A percentile compares a stretch with the other conserved stretches of the same genome.
Evolutionary conservation across 1,284 basidiomycete species (phyloP).

Genomic region (Peniophora sp.): DNA sequence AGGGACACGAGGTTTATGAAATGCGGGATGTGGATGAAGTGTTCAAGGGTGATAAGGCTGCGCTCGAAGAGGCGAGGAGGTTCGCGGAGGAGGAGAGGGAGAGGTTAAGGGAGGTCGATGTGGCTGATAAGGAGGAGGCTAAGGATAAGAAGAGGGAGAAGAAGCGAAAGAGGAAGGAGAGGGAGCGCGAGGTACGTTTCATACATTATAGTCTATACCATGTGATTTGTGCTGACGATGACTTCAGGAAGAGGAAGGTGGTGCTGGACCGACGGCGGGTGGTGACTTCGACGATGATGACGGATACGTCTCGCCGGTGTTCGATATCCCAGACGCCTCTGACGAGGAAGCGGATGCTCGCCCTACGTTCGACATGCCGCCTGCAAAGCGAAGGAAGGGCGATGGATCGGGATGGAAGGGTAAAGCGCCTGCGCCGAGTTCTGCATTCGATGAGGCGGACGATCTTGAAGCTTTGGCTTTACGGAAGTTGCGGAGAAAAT

Average conservation of each 20-base stretch:
- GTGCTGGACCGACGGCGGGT: slow-evolving; percentile 23
- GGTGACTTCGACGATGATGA: slow-evolving; percentile 45
- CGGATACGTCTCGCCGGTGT: slow-evolving; percentile 67
- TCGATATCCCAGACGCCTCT: slow-evolving; percentile 46
- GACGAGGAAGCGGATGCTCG: slow-evolving; percentile 29
- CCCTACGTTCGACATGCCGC: slow-evolving; percentile 25
- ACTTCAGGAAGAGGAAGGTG: slow-evolving; percentile 13
- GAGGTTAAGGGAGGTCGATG: slow-evolving; percentile 67
- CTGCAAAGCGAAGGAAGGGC: slow-evolving; percentile 27
- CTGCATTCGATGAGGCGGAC: slow-evolving; percentile 22
- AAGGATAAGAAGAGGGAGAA: slow-evolving; percentile 85
- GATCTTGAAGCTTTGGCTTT: slow-evolving; percentile 50
- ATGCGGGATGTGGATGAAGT: slow-evolving; percentile 68
- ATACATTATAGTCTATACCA: slow-evolving; percentile 1
- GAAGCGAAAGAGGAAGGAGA: slow-evolving; percentile 78
- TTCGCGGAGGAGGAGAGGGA: slow-evolving; percentile 71
- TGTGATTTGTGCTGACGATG: slow-evolving; percentile 1
- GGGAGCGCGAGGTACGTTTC: slow-evolving; percentile 59
- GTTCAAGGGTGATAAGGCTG: slow-evolving; percentile 38
- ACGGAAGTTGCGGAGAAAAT: slow-evolving; percentile 24
- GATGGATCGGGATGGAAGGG: slow-evolving; percentile 9
- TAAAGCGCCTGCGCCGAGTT: slow-evolving; percentile 1
- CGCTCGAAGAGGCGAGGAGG: slow-evolving; percentile 55
- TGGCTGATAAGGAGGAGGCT: slow-evolving; percentile 74
- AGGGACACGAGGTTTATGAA: slow-evolving; percentile 75